Evolutionary conservation across 768 basidiomycete genomes (phyloP), one percentile per base, ranked within the genome.

Genomic region (Tubosaeta sp.): DNA sequence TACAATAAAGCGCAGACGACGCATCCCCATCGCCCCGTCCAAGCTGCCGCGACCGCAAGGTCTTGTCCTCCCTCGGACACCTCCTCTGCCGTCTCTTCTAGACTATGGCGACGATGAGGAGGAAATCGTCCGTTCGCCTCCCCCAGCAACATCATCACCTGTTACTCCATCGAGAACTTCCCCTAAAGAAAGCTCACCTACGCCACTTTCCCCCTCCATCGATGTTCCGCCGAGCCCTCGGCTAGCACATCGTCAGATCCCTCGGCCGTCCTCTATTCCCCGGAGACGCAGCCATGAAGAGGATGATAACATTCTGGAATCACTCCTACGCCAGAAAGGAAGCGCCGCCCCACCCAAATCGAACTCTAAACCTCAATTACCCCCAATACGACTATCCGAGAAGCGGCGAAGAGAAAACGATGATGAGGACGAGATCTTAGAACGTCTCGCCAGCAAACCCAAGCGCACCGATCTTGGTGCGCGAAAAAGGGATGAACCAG

Each of bases 71-170:
- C 70, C 81, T 48, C 79, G 78, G 43, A 73, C 78, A 6, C 82
- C 82, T 22, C 71, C 77, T 22, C 70, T 88, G 11, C 75, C 76
- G 22, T 73, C 80, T n/a, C 73, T 92, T 46, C 78, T 88, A 29
- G 90, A 90, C 62, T 91, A 92, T 64, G 82, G 74, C 19, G 89
- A 88, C 26, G 88, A 91, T 17, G 81, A 81, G 1, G 74, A 72
- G 19, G 74, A 71, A 22, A 51, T 60, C 7, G 57, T 53, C 17
- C 59, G 58, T 5, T 39, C 56, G 1, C 43, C 61, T 33, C 58
- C 61, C 31, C 56, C 61, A 22, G 59, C 47, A 41, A 32, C 39
- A 42, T 52, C 52, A 12, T 50, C 59, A 10, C 48, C 50, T n/a
- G 39, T 44, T 46, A 38, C 51, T 27, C n/a, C 42, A n/a, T 50